Base-by-base conservation (phyloP, 78 protist species). In the Dictyostelium intermedium region DNA sequence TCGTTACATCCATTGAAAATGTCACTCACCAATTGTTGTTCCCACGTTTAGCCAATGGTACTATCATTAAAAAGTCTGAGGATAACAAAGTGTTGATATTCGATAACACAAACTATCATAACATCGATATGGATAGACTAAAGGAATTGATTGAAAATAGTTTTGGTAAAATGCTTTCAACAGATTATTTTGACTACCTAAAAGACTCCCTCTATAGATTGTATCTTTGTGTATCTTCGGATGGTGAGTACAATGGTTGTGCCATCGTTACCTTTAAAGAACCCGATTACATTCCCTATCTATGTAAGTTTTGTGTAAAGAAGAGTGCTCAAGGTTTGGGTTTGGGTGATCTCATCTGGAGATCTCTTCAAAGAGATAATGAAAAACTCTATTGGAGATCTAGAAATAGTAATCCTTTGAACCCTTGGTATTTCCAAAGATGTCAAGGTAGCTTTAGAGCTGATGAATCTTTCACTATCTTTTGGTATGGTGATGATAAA, bases 401-500 rank as follows among this genome's bases (percentile, higher is more conserved):
- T 10, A 47, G 92, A 60, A 77, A 77, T 45, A 86, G 80, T 70
- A 86, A 86, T 60, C 92, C 92, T 3, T 39, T 86, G 8, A 86
- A 86, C 41, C 84, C 92, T 43, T 86, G 92, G 92, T 86, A 86
- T 34, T 85, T 86, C 61, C 83, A 77, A 60, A 70, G 92, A 56
- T 86, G 92, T 73, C 92, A 86, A 77, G 92, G 92, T n/a, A 47
- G 74, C 34, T 86, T 86, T 61, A 30, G 92, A 35, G 84, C 92
- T 16, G 92, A 86, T 39, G 83, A 76, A 77, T 35, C 56, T 11
- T 86, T 86, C 45, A 86, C 92, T 8, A 80, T 86, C n/a, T 86
- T 86, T 60, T 86, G 92, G 92, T 86, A 86, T 60, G 84, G 92
- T 35, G 85, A 86, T 45, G 92, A 86, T 73, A 86, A 86, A 60